A percentile compares a stretch with the other conserved stretches of the same genome.
These are phyloP conservation scores for Ensete ventricosum DNA, from an alignment of 176 grass and related monocot species.

Conservation along the genomic window DNA sequence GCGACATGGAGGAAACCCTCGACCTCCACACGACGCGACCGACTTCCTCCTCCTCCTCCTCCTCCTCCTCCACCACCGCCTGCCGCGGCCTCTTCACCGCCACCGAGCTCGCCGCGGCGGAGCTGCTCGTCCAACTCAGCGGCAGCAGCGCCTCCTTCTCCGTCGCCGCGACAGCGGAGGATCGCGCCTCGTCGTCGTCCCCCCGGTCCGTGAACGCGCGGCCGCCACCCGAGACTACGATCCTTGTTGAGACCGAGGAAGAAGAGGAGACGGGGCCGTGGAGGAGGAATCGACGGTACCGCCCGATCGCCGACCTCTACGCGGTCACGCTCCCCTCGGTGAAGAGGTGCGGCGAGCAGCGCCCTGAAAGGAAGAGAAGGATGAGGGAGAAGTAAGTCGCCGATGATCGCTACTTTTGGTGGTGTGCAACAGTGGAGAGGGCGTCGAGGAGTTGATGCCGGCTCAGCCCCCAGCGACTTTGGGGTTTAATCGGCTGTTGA, in stretches of 20 bases:
- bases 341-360: neutral
- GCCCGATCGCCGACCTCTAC: conserved; percentile 49
- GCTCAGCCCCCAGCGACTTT: too few relatives aligned
- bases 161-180: neutral
- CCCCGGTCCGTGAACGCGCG: conserved; percentile 29
- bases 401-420: too few relatives aligned
- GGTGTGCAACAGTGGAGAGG: too few relatives aligned
- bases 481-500: too few relatives aligned
- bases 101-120: conserved; percentile 47
- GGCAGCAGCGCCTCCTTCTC: conserved; percentile 21
- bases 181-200: conserved; percentile 21
- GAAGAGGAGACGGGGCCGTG: conserved; percentile 16
- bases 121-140: conserved; percentile 62
- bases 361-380: neutral
- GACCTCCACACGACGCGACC: neutral
- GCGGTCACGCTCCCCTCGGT: conserved; percentile 15
- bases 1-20: neutral
- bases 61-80: too few relatives aligned
- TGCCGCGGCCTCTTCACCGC: conserved; percentile 32
- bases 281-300: conserved; percentile 35
- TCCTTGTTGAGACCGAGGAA: neutral
- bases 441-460: too few relatives aligned
- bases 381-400: neutral
- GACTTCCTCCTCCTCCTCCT: neutral
- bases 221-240: conserved; percentile 10